Base-by-base conservation (phyloP, 2,329 filamentous ascomycete species). In the Paraconiothyrium sp. region DNA sequence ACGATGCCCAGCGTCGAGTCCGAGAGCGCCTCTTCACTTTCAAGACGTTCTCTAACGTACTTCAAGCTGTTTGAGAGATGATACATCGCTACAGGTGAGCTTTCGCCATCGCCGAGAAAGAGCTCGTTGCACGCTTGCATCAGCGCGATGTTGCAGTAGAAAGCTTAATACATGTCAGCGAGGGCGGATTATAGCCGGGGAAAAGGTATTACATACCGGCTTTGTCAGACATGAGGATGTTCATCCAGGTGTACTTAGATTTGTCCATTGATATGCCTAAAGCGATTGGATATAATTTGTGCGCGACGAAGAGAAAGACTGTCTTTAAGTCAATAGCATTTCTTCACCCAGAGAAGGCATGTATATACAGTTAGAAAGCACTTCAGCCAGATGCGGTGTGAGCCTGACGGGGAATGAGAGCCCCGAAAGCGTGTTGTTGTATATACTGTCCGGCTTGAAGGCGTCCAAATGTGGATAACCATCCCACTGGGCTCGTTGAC, bases 71-170 rank as follows among this genome's bases (percentile, higher is more conserved):
- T 47, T 8, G 57, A 47, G 3, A 59, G 57, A 37, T 54, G 50
- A 10, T 44, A 46, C 22, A 54, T 47, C 37, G 57, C 49, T 20
- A 5, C 22, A 7, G 43, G 39, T 27, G 57, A 54, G 30, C 41
- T 30, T 3, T 30, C 41, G 20, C 43, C 49, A 4, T 11, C 34
- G 11, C 50, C 34, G 7, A 50, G 14, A 14, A 59, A 59, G 9
- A 54, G 30, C n/a, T 41, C 57, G 30, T 59, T 59, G 49, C 57
- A 47, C 7, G 57, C 57, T 39, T 59, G 39, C 57, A 59, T 59
- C 32, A 54, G 27, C 10, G 57, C 57, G 32, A 59, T 1, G 30
- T 37, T 47, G 48, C 57, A 59, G 41, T 59, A 35, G 30, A 59
- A 59, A 20, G 48, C 57, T 59, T 41, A 9, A 10, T 1, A 47